These are phyloP conservation scores for Persicaria maculosa DNA, from an alignment of 148 eudicot genomes.

Conservation along the genomic window DNA sequence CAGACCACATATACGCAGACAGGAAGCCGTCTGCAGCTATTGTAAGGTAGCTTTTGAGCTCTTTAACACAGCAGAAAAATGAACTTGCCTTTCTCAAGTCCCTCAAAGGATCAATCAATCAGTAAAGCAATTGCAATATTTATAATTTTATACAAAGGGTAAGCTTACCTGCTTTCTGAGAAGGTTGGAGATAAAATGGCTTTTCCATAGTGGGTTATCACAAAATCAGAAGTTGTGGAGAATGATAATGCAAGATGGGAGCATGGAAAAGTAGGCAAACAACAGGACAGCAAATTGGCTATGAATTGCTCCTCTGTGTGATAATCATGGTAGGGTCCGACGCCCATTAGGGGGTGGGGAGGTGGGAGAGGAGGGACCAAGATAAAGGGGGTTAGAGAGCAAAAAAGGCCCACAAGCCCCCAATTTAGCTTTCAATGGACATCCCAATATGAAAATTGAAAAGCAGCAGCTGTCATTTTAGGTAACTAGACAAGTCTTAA, in stretches of 20 bases:
- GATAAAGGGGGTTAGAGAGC: conserved; percentile 25
- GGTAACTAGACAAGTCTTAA: not conserved
- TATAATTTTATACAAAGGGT: not conserved
- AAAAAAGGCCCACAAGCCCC: conserved; percentile 24
- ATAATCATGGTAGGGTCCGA: conserved; percentile 12
- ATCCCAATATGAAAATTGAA: conserved; percentile 8
- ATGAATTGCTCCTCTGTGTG: not conserved
- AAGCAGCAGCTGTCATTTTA: not conserved
- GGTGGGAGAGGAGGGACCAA: conserved; percentile 10
- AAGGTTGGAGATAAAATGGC: conserved; percentile 4
- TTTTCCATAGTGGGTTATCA: conserved; percentile 10
- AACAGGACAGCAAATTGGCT: conserved; percentile 19
- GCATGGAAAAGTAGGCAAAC: conserved; percentile 20
- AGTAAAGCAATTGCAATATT: not conserved
- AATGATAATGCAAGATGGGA: conserved; percentile 13
- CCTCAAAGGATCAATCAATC: not conserved
- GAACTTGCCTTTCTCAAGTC: not conserved
- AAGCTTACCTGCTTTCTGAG: not conserved
- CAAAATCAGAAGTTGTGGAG: conserved; percentile 8
- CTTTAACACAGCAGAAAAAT: not conserved
- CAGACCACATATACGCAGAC: conserved; percentile 19
- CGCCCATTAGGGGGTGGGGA: conserved; percentile 16
- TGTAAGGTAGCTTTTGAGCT: conserved; percentile 12
- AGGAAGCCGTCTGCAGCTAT: conserved; percentile 9
- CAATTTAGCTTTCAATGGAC: conserved; percentile 14